These are phyloP conservation scores for Talaromyces sp. DNA, from an alignment of 2,329 filamentous ascomycete species.

Conservation along the genomic window DNA sequence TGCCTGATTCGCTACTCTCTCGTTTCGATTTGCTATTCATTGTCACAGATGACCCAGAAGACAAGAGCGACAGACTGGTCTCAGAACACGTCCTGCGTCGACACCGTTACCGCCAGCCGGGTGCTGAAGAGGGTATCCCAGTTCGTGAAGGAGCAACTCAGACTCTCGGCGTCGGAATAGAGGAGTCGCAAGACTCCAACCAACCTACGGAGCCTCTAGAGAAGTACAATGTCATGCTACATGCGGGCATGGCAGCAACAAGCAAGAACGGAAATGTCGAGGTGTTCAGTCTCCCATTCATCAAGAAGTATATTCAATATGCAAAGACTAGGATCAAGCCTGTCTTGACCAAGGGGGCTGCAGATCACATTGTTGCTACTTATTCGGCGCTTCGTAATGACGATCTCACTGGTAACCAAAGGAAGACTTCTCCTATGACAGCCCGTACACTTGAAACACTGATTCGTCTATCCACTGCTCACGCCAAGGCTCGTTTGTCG, in stretches of 20 bases:
- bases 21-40: conserved; percentile 98
- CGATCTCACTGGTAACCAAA: conserved; percentile 89
- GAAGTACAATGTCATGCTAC: conserved; percentile 94
- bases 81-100: conserved; percentile 97
- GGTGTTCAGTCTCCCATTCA: conserved; percentile 92
- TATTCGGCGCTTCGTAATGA: conserved; percentile 95
- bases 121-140: conserved; percentile 89
- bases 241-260: conserved; percentile 81
- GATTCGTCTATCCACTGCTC: conserved; percentile 95
- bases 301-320: conserved; percentile 99
- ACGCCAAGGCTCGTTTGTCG: conserved; percentile 88
- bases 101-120: conserved; percentile 91
- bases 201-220: conserved; percentile 86
- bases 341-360: conserved; percentile 82
- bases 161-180: conserved; percentile 80
- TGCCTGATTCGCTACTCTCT: conserved; percentile 92
- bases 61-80: conserved; percentile 82
- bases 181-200: conserved; percentile 69
- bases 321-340: conserved; percentile 91
- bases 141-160: conserved; percentile 85
- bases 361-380: conserved; percentile 84
- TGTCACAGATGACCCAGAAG: conserved; percentile 97
- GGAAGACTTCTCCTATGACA: conserved; percentile 90
- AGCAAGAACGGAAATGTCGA: conserved; percentile 75
- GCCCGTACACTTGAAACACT: conserved; percentile 95